Conservation (phyloP, 495 filamentous ascomycete species). For the Bathelium albidoporum region DNA sequence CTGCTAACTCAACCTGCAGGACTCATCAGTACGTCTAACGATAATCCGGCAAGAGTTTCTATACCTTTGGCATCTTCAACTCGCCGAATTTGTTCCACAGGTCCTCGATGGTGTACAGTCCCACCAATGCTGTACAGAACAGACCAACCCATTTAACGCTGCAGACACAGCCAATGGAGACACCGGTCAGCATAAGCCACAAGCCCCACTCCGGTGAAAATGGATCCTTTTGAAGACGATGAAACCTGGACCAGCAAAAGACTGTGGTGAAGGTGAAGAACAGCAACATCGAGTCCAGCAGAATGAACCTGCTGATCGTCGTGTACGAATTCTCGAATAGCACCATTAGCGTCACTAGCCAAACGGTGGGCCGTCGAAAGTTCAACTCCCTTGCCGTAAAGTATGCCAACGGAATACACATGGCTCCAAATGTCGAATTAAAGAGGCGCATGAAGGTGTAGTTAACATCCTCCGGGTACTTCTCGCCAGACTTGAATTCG, state of each 20-base stretch:
- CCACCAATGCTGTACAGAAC: conserved; percentile 89
- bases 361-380: conserved; percentile 74
- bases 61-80: conserved; percentile 72
- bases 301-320: conserved; percentile 94
- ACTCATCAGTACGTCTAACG: conserved; percentile 15
- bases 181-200: conserved; percentile 83
- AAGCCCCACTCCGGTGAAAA: conserved; percentile 84
- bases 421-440: conserved; percentile 87
- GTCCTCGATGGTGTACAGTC: conserved; percentile 91
- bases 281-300: conserved; percentile 94
- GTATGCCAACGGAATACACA: conserved; percentile 90
- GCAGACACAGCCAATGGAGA: conserved; percentile 94
- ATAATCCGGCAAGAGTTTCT: conserved; percentile 16
- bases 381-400: conserved; percentile 86
- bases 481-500: conserved; percentile 98
- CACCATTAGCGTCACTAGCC: conserved; percentile 93
- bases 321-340: conserved; percentile 98
- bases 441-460: conserved; percentile 98
- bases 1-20: conserved; percentile 53
- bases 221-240: conserved; percentile 67
- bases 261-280: conserved; percentile 96
- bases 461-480: conserved; percentile 84
- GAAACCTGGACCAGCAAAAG: conserved; percentile 93
- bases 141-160: conserved; percentile 97
- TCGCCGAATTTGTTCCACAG: conserved; percentile 98